Evolutionary conservation across 2,329 filamentous ascomycete genomes (phyloP).

Genomic region (Fonsecaea erecta): DNA sequence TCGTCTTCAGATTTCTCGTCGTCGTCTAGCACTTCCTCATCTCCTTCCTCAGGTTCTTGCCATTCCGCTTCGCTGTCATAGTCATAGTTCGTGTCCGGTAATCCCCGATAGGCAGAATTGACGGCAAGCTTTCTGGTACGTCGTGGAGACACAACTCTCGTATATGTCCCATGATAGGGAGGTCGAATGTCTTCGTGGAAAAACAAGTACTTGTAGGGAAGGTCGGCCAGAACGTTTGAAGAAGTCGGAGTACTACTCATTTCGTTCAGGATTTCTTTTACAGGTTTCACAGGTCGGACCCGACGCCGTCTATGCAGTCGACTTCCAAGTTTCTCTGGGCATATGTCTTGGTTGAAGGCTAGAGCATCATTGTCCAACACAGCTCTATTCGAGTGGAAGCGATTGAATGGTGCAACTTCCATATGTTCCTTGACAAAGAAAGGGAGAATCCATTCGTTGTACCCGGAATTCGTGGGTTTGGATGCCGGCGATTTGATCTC

Average conservation of each 20-base stretch:
- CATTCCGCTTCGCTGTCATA: conserved; percentile 70
- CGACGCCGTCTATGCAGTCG: conserved; percentile 23
- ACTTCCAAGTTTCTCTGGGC: conserved; percentile 16
- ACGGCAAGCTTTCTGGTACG: conserved; percentile 55
- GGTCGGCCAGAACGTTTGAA: conserved; percentile 16
- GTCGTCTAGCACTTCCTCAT: conserved; percentile 69
- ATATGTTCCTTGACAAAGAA: conserved; percentile 80
- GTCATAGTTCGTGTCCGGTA: conserved; percentile 65
- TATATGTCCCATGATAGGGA: conserved; percentile 67
- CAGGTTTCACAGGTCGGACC: conserved; percentile 45
- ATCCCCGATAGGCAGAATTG: conserved; percentile 57
- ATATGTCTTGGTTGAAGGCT: conserved; percentile 17
- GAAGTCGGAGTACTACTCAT: conserved; percentile 52
- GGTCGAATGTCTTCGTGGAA: conserved; percentile 68
- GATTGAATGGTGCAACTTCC: conserved; percentile 63
- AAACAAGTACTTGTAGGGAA: conserved; percentile 63
- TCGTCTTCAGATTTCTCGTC: conserved; percentile 66
- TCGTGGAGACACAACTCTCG: conserved; percentile 50
- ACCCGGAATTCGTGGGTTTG: conserved; percentile 53
- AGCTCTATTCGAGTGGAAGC: conserved; percentile 24
- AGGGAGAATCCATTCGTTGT: conserved; percentile 74
- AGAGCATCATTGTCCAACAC: conserved; percentile 9
- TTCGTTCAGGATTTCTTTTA: conserved; percentile 65
- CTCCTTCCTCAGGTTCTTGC: conserved; percentile 73
- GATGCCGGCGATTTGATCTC: conserved; percentile 29